These are phyloP conservation scores for Cucumis sativus DNA, from an alignment of 306 rosid genomes.

Conservation along the genomic window Cucumber_9930_V3 NC_026655.2:8638001-8638500, in stretches of 20 bases:
- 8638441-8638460: too few species aligned
- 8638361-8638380: too few species aligned
- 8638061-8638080: not conserved
- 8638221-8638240: conserved; percentile 5
- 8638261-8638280: not conserved
- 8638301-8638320: conserved; percentile 9
- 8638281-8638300: conserved; percentile 15
- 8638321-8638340: not conserved
- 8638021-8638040: conserved; percentile 46
- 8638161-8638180: not conserved
- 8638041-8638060: conserved; percentile 10
- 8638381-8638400: too few species aligned
- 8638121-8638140: not conserved
- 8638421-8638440: too few species aligned
- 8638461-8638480: too few species aligned
- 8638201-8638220: not conserved
- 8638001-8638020: conserved; percentile 49
- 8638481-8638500: too few species aligned
- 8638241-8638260: conserved; percentile 39
- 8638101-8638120: not conserved
- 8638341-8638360: not conserved
- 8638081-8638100: not conserved
- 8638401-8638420: too few species aligned
- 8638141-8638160: not conserved
- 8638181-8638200: not conserved